Evolutionary conservation across 345 rosid genomes (phyloP), one percentile per base, ranked within the genome.

Genomic region (Aquilaria malaccensis): DNA sequence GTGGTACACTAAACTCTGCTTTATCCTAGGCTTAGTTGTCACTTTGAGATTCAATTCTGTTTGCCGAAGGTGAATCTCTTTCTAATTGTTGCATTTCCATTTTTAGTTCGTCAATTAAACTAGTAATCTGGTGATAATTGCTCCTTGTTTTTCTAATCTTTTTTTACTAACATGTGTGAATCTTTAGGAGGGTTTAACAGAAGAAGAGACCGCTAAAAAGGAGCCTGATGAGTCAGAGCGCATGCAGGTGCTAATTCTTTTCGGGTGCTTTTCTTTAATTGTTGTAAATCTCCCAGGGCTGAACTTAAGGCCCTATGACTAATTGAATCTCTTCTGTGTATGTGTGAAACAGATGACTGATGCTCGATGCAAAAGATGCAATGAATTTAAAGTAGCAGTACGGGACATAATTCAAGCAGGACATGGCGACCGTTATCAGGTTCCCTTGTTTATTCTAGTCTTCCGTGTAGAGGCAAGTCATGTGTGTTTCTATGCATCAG

Each of bases 351-450:
- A 85, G 88, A 82, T 82, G 89, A 88, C 89, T 11, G 85, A 86
- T 83, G 96, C 89, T 71, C 79, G 75, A 31, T 95, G 99, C 72
- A 70, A 83, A 46, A 83, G 97, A 70, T 95, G 99, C 84, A 76
- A 64, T 15, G 83, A 85, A 72, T 56, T 65, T 13, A 80, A 83
- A 71, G 99, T 91, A 1, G 94, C 95, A 13, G 65, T 88, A 62
- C 77, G 87, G 73, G 99, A 95, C 74, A 88, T 95, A 59, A 95
- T 95, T 76, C 97, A 91, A 76, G 96, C 97, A 55, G 97, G 99
- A 57, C 95, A 82, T 64, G 94, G 93, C 51, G 96, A 83, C 73
- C 91, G 97, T 61, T 95, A 95, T 70, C 91, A 95, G 97, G 99
- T 94, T 59, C 54, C 46, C 60, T 46, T 32, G 14, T 53, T 58